Percentiles rank a stretch among this genome's conserved stretches.
Evolutionary conservation across 306 rosid genomes (phyloP).

Genomic region (Alnus glutinosa): DNA sequence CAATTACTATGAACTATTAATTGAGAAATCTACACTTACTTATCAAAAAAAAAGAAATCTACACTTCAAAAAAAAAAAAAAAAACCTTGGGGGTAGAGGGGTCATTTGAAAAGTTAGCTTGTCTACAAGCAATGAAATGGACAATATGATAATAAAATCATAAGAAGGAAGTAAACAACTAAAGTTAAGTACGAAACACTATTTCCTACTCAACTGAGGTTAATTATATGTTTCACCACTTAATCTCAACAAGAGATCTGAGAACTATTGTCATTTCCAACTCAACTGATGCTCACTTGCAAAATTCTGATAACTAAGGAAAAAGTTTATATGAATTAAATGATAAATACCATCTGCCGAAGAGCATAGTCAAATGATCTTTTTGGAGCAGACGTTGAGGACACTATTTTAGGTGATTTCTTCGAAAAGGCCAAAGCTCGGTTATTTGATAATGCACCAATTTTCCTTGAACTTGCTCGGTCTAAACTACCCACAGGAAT

Average conservation of each 20-base stretch:
- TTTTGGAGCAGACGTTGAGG: slow-evolving; percentile 73
- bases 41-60: neutral
- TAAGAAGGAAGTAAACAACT: neutral
- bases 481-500: slow-evolving; percentile 63
- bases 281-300: neutral
- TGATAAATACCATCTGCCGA: slow-evolving; percentile 68
- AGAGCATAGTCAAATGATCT: slow-evolving; percentile 69
- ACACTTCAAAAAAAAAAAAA: too few species aligned
- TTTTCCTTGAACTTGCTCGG: slow-evolving; percentile 50
- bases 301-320: neutral
- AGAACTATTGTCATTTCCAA: neutral
- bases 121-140: neutral
- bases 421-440: slow-evolving; percentile 57
- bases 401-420: slow-evolving; percentile 49
- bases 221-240: neutral
- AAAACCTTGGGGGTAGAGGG: neutral
- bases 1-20: slow-evolving; percentile 6
- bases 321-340: slow-evolving; percentile 10
- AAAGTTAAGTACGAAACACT: neutral
- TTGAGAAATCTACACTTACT: slow-evolving; percentile 1
- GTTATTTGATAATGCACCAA: slow-evolving; percentile 49
- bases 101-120: neutral
- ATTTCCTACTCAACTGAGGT: neutral
- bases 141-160: neutral
- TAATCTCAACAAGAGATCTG: neutral